phyloP scores from a whole-genome alignment of 176 grass and related monocot genomes.

The Musa troglodytarum region DNA sequence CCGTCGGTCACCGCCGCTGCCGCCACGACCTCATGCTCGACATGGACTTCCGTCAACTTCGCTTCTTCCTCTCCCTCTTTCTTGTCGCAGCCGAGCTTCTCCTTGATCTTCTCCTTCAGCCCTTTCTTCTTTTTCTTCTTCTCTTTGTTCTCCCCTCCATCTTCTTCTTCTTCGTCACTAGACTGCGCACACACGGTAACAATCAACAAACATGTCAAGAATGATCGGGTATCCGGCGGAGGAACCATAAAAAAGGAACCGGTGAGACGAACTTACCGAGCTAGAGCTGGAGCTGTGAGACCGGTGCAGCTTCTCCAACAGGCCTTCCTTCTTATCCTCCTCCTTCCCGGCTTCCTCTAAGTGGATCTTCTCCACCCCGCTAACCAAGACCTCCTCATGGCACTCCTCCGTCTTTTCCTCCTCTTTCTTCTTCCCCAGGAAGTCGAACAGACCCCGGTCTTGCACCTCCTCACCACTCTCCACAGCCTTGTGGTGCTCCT shows the following conservation, averaged over 20 bases:
- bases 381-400: constrained; percentile 54
- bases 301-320: constrained; percentile 61
- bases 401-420: constrained; percentile 13
- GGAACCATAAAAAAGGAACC: neutral
- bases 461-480: constrained; percentile 37
- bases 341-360: constrained; percentile 25
- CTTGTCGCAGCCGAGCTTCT: constrained; percentile 56
- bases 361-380: constrained; percentile 37
- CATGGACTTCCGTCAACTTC: neutral
- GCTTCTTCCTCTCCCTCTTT: constrained; percentile 24
- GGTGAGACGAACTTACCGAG: constrained; percentile 39
- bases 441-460: constrained; percentile 56
- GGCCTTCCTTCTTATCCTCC: constrained; percentile 71
- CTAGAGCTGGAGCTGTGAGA: constrained; percentile 74
- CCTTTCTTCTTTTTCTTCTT: constrained; percentile 97
- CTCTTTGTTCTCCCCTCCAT: constrained; percentile 52
- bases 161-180: constrained; percentile 74
- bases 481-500: constrained; percentile 42
- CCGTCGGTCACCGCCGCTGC: neutral
- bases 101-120: constrained; percentile 84
- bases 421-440: constrained; percentile 51
- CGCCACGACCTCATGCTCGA: constrained; percentile 15
- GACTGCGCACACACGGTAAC: constrained; percentile 29
- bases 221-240: neutral
- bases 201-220: no score